Evolutionary conservation across 768 basidiomycete genomes (phyloP).

Genomic region (Lyophyllum atratum): DNA sequence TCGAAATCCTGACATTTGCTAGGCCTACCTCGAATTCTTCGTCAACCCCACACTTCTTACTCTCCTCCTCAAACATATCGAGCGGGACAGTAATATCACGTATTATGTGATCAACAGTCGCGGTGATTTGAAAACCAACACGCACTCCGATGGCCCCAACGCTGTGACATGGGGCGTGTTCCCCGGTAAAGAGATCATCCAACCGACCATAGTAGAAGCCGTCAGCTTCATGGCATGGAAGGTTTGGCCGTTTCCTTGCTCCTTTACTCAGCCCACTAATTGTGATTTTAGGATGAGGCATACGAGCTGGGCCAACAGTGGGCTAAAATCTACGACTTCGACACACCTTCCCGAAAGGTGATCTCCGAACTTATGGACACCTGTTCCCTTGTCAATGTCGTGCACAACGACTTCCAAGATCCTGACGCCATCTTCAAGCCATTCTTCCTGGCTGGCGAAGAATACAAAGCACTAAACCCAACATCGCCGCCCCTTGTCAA

Average conservation of each 20-base stretch:
- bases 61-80: constrained; percentile 76
- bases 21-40: constrained; percentile 98
- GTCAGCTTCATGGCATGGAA: constrained; percentile 99
- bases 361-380: constrained; percentile 80
- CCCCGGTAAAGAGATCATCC: constrained; percentile 94
- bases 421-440: constrained; percentile 83
- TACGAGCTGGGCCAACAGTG: constrained; percentile 91
- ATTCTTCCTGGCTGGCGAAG: constrained; percentile 76
- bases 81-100: constrained; percentile 84
- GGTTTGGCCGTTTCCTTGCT: constrained; percentile 39
- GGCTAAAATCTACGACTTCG: constrained; percentile 83
- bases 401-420: constrained; percentile 94
- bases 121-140: constrained; percentile 94
- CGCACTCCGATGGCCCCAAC: constrained; percentile 92
- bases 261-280: constrained; percentile 1
- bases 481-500: constrained; percentile 38
- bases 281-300: constrained; percentile 75
- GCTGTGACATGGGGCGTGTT: constrained; percentile 99
- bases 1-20: constrained; percentile 2
- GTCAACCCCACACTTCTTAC: constrained; percentile 75
- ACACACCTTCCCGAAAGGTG: constrained; percentile 72
- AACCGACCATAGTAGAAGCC: constrained; percentile 96
- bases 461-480: constrained; percentile 45
- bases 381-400: constrained; percentile 89
- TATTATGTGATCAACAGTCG: constrained; percentile 98